A percentile compares a stretch with the other conserved stretches of the same genome.
Conservation (phyloP, 306 rosid genomes). For the Lagenaria siceraria region DNA sequence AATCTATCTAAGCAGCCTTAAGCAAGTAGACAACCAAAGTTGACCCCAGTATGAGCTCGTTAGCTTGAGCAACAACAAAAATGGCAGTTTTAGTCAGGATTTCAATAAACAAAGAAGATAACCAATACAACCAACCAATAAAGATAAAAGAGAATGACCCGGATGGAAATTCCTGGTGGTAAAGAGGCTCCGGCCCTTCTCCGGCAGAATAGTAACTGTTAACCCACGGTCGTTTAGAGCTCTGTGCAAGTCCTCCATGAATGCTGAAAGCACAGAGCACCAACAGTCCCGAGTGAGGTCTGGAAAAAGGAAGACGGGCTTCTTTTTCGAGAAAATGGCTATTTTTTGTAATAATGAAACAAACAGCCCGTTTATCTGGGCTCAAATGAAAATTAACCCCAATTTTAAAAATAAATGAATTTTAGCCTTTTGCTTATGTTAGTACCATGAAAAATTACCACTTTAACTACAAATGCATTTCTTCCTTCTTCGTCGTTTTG, state of each 20-base stretch:
- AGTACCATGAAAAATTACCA: too few relatives aligned
- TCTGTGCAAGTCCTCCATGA: constrained; percentile 57
- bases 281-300: background rate
- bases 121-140: background rate
- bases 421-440: too few relatives aligned
- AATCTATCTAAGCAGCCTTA: background rate
- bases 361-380: too few relatives aligned
- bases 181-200: constrained; percentile 67
- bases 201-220: constrained; percentile 32
- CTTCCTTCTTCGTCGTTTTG: too few relatives aligned
- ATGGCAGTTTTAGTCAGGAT: background rate
- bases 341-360: too few relatives aligned
- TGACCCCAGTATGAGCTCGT: background rate
- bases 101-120: background rate
- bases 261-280: background rate
- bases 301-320: background rate
- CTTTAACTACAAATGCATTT: too few relatives aligned
- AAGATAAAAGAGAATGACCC: constrained; percentile 23
- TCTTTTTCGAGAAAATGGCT: too few relatives aligned
- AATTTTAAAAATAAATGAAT: too few relatives aligned
- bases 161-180: constrained; percentile 47
- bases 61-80: background rate
- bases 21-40: background rate
- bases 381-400: too few relatives aligned
- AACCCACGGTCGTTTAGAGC: constrained; percentile 22